These are phyloP conservation scores for Termitomyces sp. DNA, from an alignment of 768 basidiomycete genomes.

Conservation along the genomic window DNA sequence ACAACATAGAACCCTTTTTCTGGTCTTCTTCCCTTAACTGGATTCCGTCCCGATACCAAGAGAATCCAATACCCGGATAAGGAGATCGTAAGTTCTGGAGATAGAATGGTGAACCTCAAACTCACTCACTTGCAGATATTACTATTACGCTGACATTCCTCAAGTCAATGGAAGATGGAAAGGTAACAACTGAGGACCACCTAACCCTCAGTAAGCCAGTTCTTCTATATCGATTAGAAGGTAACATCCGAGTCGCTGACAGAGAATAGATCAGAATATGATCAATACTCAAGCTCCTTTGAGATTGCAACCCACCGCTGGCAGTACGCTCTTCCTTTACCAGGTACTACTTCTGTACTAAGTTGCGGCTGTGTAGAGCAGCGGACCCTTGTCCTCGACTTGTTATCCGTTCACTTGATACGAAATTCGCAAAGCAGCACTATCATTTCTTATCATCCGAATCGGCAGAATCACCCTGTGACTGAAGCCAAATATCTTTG, in stretches of 20 bases:
- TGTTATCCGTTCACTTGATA: constrained; percentile 46
- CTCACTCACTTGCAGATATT: constrained; percentile 39
- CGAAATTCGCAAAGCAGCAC: constrained; percentile 41
- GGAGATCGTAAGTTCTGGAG: constrained; percentile 49
- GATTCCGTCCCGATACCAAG: no score
- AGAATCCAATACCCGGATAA: no score
- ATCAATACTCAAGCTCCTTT: constrained; percentile 41
- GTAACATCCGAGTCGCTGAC: no score
- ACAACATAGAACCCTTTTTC: no score
- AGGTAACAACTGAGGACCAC: constrained; percentile 12
- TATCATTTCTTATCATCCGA: constrained; percentile 49
- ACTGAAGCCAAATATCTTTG: constrained; percentile 41
- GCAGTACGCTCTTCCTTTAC: constrained; percentile 4
- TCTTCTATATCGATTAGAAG: no score
- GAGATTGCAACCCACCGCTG: constrained; percentile 27
- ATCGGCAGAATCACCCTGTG: constrained; percentile 26
- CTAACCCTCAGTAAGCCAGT: constrained; percentile 14
- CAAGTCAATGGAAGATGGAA: constrained; percentile 39
- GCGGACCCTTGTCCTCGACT: constrained; percentile 38
- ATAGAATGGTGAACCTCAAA: background rate
- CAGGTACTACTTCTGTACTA: background rate
- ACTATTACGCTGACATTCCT: constrained; percentile 56
- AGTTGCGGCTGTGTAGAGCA: constrained; percentile 17
- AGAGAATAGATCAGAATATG: constrained; percentile 24
- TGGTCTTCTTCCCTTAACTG: no score